phyloP scores from a whole-genome alignment of 192 early-diverging fungal species.

The Glomus cerebriforme region DNA sequence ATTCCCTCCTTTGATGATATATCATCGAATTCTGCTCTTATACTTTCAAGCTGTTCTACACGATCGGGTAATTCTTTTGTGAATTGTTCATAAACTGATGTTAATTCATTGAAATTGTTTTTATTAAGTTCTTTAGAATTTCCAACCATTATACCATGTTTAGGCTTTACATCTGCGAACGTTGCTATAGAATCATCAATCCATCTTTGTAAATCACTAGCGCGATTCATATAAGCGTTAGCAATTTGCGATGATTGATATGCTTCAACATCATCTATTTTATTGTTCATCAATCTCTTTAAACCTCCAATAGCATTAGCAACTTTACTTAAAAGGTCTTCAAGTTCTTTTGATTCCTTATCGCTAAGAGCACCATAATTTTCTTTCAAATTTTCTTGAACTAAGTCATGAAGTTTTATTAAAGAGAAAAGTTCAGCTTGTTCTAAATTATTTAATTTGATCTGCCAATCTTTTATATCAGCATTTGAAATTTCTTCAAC shows the following conservation, averaged over 20 bases:
- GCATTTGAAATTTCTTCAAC: neutral
- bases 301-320: neutral
- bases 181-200: neutral
- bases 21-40: slow-evolving; percentile 4
- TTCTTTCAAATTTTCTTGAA: slow-evolving; percentile 20
- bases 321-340: neutral
- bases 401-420: slow-evolving; percentile 11
- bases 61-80: slow-evolving; percentile 8
- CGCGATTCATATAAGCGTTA: neutral
- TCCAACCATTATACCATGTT: slow-evolving; percentile 22
- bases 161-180: neutral
- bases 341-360: slow-evolving; percentile 20
- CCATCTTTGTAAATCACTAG: slow-evolving; percentile 29
- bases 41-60: slow-evolving; percentile 19
- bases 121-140: slow-evolving; percentile 9
- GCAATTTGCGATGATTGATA: slow-evolving; percentile 26
- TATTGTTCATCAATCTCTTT: slow-evolving; percentile 19
- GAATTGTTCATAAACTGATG: slow-evolving; percentile 17
- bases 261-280: slow-evolving; percentile 29
- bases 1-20: slow-evolving; percentile 20
- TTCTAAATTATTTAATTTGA: slow-evolving; percentile 25
- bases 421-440: slow-evolving; percentile 27
- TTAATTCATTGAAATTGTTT: slow-evolving; percentile 10
- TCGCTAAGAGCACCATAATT: slow-evolving; percentile 10
- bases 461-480: slow-evolving; percentile 31